Conservation (phyloP, 1,284 basidiomycete species). For the Austroboletus novae-zelandiae region DNA sequence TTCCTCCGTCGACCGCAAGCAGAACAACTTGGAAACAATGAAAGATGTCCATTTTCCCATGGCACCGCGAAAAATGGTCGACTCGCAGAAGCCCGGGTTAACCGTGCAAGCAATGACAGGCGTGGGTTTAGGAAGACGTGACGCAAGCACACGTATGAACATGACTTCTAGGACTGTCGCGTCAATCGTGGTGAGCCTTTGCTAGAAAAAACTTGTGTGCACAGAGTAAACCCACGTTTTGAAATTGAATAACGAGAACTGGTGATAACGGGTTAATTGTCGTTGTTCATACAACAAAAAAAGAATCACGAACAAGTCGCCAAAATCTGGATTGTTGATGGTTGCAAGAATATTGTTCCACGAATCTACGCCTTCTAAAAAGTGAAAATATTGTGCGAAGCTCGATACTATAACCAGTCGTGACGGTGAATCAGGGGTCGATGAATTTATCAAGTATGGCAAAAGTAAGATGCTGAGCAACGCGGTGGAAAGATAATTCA, state of each 20-base stretch:
- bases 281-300: neutral
- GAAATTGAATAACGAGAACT: slow-evolving; percentile 30
- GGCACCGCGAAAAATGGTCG: slow-evolving; percentile 15
- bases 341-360: slow-evolving; percentile 14
- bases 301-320: slow-evolving; percentile 9
- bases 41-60: neutral
- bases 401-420: slow-evolving; percentile 29
- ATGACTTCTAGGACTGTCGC: slow-evolving; percentile 26
- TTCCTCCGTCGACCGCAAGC: slow-evolving; percentile 18
- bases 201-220: neutral
- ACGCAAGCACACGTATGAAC: slow-evolving; percentile 30
- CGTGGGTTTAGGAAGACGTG: slow-evolving; percentile 20
- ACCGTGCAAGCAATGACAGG: slow-evolving; percentile 28
- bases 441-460: slow-evolving; percentile 23
- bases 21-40: neutral
- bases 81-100: slow-evolving; percentile 32
- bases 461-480: slow-evolving; percentile 27
- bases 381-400: slow-evolving; percentile 9
- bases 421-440: slow-evolving; percentile 17
- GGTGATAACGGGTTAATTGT: neutral
- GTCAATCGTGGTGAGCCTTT: neutral
- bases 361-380: neutral
- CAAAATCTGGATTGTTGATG: slow-evolving; percentile 15
- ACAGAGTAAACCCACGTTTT: slow-evolving; percentile 27
- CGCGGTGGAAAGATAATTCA: slow-evolving; percentile 31